Evolutionary conservation across 495 filamentous ascomycete species (phyloP).

Genomic region (Podospora sp.): DNA sequence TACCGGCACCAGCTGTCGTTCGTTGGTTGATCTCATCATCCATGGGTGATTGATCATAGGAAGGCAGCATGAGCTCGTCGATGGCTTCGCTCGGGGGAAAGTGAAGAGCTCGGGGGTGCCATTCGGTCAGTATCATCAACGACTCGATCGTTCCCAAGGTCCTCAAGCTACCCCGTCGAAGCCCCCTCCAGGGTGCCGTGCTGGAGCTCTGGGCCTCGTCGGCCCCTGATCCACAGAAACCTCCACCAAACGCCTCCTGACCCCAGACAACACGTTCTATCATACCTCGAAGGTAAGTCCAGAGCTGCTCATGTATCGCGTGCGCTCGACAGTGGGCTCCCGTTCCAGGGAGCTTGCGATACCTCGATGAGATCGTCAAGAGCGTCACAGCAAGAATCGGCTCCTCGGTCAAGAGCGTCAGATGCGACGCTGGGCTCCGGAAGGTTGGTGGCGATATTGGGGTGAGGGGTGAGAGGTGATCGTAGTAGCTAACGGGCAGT

Average conservation of each 20-base stretch:
- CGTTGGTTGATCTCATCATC: conserved; percentile 51
- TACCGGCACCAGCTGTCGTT: conserved; percentile 56
- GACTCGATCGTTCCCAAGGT: conserved; percentile 94
- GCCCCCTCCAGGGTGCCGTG: conserved; percentile 59
- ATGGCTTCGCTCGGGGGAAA: conserved; percentile 85
- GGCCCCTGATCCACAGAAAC: conserved; percentile 73
- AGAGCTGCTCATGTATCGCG: conserved; percentile 93
- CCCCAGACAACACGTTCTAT: conserved; percentile 94
- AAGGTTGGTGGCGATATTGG: conserved; percentile 88
- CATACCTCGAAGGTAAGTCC: conserved; percentile 91
- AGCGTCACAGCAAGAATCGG: conserved; percentile 89
- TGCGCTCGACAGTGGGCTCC: conserved; percentile 82
- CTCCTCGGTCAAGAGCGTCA: conserved; percentile 79
- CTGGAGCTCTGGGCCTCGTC: conserved; percentile 65
- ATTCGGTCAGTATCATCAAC: conserved; percentile 89
- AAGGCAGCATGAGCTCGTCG: conserved; percentile 60
- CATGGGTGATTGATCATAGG: conserved; percentile 49
- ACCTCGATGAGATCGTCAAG: conserved; percentile 86
- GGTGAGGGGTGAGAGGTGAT: conserved; percentile 84
- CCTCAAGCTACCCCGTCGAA: conserved; percentile 75
- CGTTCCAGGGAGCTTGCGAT: conserved; percentile 74
- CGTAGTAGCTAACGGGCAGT: conserved; percentile 69
- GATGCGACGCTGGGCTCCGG: conserved; percentile 70
- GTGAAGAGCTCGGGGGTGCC: conserved; percentile 93
- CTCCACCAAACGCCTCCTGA: conserved; percentile 89